Evolutionary conservation across 1,284 basidiomycete genomes (phyloP).

Genomic region (Apiotrichum sp.): DNA sequence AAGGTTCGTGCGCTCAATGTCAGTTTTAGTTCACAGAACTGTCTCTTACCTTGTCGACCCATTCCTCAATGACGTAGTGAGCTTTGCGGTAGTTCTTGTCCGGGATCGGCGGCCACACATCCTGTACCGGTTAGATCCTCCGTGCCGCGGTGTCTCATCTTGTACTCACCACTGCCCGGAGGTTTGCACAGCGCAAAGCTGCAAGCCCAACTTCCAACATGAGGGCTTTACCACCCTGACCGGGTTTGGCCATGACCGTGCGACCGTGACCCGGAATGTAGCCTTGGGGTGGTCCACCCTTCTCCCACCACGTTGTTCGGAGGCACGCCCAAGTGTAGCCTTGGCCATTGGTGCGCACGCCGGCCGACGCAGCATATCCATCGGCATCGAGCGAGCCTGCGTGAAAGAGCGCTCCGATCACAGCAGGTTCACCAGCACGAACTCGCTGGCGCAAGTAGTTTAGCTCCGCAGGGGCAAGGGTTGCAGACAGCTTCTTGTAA

Average conservation of each 20-base stretch:
- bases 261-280: slow-evolving; percentile 43
- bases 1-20: slow-evolving; percentile 4
- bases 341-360: slow-evolving; percentile 53
- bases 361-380: slow-evolving; percentile 15
- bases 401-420: slow-evolving; percentile 65
- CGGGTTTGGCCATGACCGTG: slow-evolving; percentile 26
- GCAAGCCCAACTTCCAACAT: slow-evolving; percentile 74
- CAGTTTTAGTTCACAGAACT: slow-evolving; percentile 21
- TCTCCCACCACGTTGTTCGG: slow-evolving; percentile 71
- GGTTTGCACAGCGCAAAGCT: slow-evolving; percentile 64
- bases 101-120: slow-evolving; percentile 73
- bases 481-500: slow-evolving; percentile 67
- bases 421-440: slow-evolving; percentile 61
- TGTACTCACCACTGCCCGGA: slow-evolving; percentile 55
- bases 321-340: slow-evolving; percentile 52
- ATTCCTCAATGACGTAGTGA: slow-evolving; percentile 70
- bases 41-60: slow-evolving; percentile 65
- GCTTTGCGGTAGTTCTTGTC: slow-evolving; percentile 75
- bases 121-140: slow-evolving; percentile 45
- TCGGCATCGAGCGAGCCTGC: slow-evolving; percentile 14
- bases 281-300: slow-evolving; percentile 50
- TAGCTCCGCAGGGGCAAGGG: slow-evolving; percentile 64
- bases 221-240: slow-evolving; percentile 48
- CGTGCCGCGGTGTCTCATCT: neutral
- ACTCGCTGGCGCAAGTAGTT: slow-evolving; percentile 63